A percentile compares a stretch with the other conserved stretches of the same genome.
phyloP scores from a whole-genome alignment of 1,284 basidiomycete species.

The Macrocybe sp. region DNA sequence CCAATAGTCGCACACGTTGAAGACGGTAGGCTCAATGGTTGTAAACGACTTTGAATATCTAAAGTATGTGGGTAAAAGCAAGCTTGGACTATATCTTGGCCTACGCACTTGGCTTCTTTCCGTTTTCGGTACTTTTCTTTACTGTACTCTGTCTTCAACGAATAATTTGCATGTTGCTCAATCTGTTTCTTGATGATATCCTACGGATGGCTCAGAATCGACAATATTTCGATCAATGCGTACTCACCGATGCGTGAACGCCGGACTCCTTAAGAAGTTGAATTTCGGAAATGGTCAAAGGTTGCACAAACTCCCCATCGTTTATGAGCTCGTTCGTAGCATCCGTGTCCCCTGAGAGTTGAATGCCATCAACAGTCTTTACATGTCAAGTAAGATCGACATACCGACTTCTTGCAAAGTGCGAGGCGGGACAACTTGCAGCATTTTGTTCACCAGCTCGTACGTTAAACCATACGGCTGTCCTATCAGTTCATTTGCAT shows the following conservation, averaged over 20 bases:
- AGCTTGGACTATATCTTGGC: slow-evolving; percentile 16
- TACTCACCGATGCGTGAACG: slow-evolving; percentile 62
- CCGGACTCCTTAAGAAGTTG: slow-evolving; percentile 75
- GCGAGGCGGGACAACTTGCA: slow-evolving; percentile 56
- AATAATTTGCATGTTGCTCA: slow-evolving; percentile 85
- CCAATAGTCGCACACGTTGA: slow-evolving; percentile 90
- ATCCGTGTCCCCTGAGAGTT: slow-evolving; percentile 73
- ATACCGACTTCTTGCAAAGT: slow-evolving; percentile 71
- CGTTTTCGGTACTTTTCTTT: slow-evolving; percentile 96
- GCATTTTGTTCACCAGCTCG: slow-evolving; percentile 67
- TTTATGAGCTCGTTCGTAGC: slow-evolving; percentile 89
- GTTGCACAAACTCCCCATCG: slow-evolving; percentile 74
- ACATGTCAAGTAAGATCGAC: slow-evolving; percentile 13
- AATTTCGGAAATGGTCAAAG: slow-evolving; percentile 78
- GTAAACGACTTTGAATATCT: slow-evolving; percentile 90
- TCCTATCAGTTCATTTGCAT: slow-evolving; percentile 62
- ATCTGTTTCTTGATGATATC: slow-evolving; percentile 94
- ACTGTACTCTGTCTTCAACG: slow-evolving; percentile 92
- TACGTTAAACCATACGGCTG: slow-evolving; percentile 75
- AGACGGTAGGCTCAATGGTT: slow-evolving; percentile 83
- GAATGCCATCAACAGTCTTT: background rate
- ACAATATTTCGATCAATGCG: background rate
- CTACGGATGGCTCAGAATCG: slow-evolving; percentile 33
- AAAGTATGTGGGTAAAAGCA: slow-evolving; percentile 5
- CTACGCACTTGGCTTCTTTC: slow-evolving; percentile 86